Evolutionary conservation across 73 alveolate species (phyloP), one percentile per base, ranked within the genome.

Genomic region (Paraurostyla sp.): DNA sequence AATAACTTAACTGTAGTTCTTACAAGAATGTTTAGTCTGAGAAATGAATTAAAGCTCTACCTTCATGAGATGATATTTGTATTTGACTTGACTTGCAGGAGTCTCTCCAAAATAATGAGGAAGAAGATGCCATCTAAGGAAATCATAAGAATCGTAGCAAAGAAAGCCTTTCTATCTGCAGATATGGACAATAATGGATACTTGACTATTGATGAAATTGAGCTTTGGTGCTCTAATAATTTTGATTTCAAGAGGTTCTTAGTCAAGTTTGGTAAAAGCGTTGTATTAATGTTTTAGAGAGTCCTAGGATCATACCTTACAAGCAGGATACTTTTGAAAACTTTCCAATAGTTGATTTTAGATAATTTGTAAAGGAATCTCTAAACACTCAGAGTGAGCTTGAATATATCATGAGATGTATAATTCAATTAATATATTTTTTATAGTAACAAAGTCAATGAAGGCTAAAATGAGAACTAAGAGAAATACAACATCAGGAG

Each of bases 371-470:
- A 13, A 65, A 65, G 18, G 82, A 65, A 65, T 23, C 82, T 65
- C 41, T 65, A 65, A 65, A 65, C 23, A 65, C 82, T 33, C 23
- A 65, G 58, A 65, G 82, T 38, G 82, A 65, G 23, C 58, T 65
- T 11, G 82, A 65, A 65, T 65, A 65, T 38, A 65, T 65, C 9
- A 65, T 65, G 82, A 65, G 82, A 65, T 65, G 82, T 65, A 65
- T 38, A 6, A 7, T 35, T 3, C 35, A 11, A 6, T 4, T 23
- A 6, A 4, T 27, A 59, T 59, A 1, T 65, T 32, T 27, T 65
- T 38, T 38, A 3, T 65, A 65, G 82, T 65, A 22, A 65, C 82
- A 2, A 65, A 65, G 25, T 65, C 82, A 18, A 38, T 38, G 23
- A 65, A 35, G 7, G 0, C 41, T 1, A 65, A 65, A 38, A 38